Percentiles rank a stretch among this genome's conserved stretches.
phyloP scores from a whole-genome alignment of 129 eudicot species.

The Centrapalus pauciflorus region DNA sequence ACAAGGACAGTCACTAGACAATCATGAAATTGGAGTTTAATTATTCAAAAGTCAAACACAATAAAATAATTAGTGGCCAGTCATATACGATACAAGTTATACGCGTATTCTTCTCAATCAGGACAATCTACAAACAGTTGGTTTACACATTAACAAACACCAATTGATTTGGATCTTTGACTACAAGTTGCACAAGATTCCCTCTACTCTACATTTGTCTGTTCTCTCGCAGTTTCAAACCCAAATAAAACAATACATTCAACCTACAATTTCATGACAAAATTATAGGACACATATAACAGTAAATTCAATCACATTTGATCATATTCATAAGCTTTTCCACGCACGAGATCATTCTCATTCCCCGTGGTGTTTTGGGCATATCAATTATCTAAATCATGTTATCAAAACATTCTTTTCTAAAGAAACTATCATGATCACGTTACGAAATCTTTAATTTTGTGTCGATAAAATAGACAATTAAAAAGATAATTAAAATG shows the following conservation, averaged over 20 bases:
- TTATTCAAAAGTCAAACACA: constrained; percentile 27
- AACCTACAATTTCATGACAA: neutral
- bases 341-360: neutral
- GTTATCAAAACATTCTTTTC: neutral
- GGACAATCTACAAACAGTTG: constrained; percentile 22
- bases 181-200: constrained; percentile 11
- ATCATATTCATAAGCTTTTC: neutral
- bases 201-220: constrained; percentile 26
- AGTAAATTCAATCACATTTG: neutral
- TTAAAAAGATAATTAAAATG: too few relatives aligned
- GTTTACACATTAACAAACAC: constrained; percentile 19
- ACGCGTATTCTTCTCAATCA: constrained; percentile 27
- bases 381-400: neutral
- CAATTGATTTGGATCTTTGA: constrained; percentile 28
- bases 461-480: too few relatives aligned
- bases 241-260: neutral
- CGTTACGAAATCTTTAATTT: too few relatives aligned
- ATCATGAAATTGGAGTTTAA: constrained; percentile 18
- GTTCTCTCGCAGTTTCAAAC: constrained; percentile 2
- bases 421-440: too few relatives aligned
- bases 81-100: constrained; percentile 19
- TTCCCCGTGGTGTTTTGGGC: neutral
- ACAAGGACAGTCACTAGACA: neutral
- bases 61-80: constrained; percentile 20
- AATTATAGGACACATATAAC: neutral